A percentile compares a stretch with the other conserved stretches of the same genome.
These are phyloP conservation scores for Ilyonectria mors-panacis DNA, from an alignment of 2,329 filamentous ascomycete species.

Conservation along the genomic window DNA sequence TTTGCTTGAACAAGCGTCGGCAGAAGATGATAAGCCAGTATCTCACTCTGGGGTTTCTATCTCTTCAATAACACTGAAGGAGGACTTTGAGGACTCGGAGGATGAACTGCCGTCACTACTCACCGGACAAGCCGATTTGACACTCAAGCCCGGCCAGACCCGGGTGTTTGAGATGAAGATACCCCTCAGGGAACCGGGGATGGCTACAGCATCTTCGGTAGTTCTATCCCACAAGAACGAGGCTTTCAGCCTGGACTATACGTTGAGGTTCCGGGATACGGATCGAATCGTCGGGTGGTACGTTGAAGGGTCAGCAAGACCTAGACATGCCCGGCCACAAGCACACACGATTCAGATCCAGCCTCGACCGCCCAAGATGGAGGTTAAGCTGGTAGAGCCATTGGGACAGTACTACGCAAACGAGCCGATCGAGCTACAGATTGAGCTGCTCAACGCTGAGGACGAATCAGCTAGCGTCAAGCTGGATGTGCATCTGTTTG, in stretches of 20 bases:
- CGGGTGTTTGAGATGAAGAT: conserved; percentile 80
- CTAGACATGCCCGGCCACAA: conserved; percentile 64
- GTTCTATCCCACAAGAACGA: conserved; percentile 75
- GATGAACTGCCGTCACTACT: conserved; percentile 58
- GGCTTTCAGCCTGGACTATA: conserved; percentile 77
- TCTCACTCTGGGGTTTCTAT: conserved; percentile 36
- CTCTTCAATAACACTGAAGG: conserved; percentile 49
- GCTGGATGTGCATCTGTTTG: conserved; percentile 78
- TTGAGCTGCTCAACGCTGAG: conserved; percentile 86
- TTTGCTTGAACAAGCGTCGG: conserved; percentile 60
- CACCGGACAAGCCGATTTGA: conserved; percentile 73
- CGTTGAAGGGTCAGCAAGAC: conserved; percentile 58
- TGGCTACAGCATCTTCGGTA: conserved; percentile 76
- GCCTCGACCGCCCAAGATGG: conserved; percentile 93
- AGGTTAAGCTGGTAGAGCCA: conserved; percentile 75
- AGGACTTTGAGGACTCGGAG: conserved; percentile 48
- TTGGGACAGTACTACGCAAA: conserved; percentile 87
- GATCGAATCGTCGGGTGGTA: conserved; percentile 66
- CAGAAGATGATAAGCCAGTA: conserved; percentile 22
- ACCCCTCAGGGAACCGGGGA: conserved; percentile 85
- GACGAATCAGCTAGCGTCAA: conserved; percentile 82
- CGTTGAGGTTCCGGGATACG: conserved; percentile 66
- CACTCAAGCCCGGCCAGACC: conserved; percentile 75
- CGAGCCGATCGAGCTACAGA: conserved; percentile 77
- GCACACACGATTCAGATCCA: conserved; percentile 78